Evolutionary conservation across 2,329 filamentous ascomycete species (phyloP), one percentile per base, ranked within the genome.

Genomic region (Didymella arachidicola): DNA sequence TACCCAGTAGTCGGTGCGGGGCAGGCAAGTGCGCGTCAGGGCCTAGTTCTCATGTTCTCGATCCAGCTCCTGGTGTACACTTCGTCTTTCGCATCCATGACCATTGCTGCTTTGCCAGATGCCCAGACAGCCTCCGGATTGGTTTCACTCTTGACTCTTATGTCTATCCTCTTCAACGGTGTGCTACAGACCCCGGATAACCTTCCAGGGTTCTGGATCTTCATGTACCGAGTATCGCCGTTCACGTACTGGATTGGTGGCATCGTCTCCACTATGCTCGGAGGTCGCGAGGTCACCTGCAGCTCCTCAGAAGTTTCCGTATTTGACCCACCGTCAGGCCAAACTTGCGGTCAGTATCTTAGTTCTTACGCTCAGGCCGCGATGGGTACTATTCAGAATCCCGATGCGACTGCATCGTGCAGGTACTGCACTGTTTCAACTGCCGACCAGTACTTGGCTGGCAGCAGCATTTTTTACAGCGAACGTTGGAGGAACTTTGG

Each of bases 121-220:
- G 87, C 89, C 1, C 84, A 90, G 66, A 90, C 88, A 0, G 90
- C 88, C 5, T 85, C 84, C 6, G 86, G 84, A 45, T 85, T 90
- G 61, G 87, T 81, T 0, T 66, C 66, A 1, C 78, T 92, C 1
- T 86, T 91, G 64, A 87, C 78, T 57, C 78, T 82, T n/a, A 82
- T 84, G 72, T 80, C 60, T 74, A 69, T 72, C 16, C 53, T 73
- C 6, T 73, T 73, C 61, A 70, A 80, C 64, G 81, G 88, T 71
- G 88, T 91, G 3, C 77, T 92, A 53, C 86, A 88, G 59, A 75
- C 82, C 0, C 84, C 87, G 0, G 59, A 69, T 3, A 80, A 82
- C 0, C 80, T 92, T 1, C 89, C 89, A 0, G 82, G 85, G 0
- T 92, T 92, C 79, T 93, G 89, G 89, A 86, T 86, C 60, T 92